Evolutionary conservation across 495 filamentous ascomycete species (phyloP).

Genomic region (Haplographium delicatum): DNA sequence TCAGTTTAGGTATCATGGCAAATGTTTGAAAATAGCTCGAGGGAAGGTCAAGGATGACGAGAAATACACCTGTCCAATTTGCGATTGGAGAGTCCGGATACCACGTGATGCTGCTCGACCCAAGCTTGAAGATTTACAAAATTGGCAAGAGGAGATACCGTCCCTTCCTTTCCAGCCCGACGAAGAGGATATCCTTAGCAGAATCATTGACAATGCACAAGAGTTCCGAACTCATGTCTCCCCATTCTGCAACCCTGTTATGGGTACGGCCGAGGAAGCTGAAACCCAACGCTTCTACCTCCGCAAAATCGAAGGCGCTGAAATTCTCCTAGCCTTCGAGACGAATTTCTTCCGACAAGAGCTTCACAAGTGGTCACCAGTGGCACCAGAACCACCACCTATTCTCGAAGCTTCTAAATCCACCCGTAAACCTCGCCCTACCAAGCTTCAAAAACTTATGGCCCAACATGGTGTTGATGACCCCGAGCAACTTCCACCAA

Average conservation of each 20-base stretch:
- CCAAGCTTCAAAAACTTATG: conserved; percentile 96
- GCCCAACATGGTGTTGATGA: conserved; percentile 76
- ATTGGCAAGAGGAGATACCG: conserved; percentile 83
- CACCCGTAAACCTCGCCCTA: conserved; percentile 95
- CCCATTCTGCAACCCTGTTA: conserved; percentile 70
- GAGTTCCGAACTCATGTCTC: conserved; percentile 81
- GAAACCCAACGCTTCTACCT: conserved; percentile 94
- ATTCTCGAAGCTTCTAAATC: conserved; percentile 79
- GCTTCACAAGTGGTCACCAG: conserved; percentile 92
- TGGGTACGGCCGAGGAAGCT: conserved; percentile 78
- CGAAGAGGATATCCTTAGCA: conserved; percentile 77
- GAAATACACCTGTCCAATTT: conserved; percentile 97
- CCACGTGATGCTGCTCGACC: conserved; percentile 96
- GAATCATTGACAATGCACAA: conserved; percentile 78
- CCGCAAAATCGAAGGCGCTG: conserved; percentile 96
- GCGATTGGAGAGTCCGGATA: conserved; percentile 96
- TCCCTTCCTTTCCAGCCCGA: conserved; percentile 91
- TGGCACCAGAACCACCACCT: conserved; percentile 80
- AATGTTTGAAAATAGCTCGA: conserved; percentile 95
- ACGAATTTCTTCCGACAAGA: conserved; percentile 97
- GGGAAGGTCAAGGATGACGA: conserved; percentile 98
- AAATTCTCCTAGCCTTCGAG: conserved; percentile 86
- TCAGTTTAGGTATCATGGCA: conserved; percentile 84
- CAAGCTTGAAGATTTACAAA: conserved; percentile 84
- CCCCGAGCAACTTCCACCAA: conserved; percentile 81